Base-by-base conservation (phyloP, 495 filamentous ascomycete species). In the Entonaema liquescens region DNA sequence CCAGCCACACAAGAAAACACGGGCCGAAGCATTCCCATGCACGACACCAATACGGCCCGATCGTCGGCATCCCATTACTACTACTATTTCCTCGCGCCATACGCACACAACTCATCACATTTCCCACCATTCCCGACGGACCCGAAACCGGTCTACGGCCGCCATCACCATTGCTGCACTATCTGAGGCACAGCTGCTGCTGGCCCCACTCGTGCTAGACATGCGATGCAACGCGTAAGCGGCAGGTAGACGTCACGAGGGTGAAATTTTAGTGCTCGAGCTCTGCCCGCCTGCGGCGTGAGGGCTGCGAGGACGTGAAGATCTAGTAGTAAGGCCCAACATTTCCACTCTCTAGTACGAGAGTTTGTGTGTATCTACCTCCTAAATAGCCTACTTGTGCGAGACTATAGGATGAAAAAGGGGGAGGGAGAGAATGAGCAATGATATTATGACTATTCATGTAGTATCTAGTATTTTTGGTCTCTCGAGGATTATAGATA, bases 211-310 rank as follows among this genome's bases (percentile, higher is more conserved):
- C 59, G 1, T 26, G 26, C 65, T 62, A 55, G 57, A 17, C 7
- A 56, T 49, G 62, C 62, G 52, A 62, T 71, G 68, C 62, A 71
- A 71, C 68, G 56, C 44, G 42, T 67, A 71, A 62, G 68, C 62
- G 19, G 42, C 52, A 67, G n/a, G 19, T 33, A 31, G 38, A 60
- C 40, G 47, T 67, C 64, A 63, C 47, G 59, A 59, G 60, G 9
- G 6, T 19, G 9, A 19, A 47, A n/a, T n/a, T 47, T 47, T 1
- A 9, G 8, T 23, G 42, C 42, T 47, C 3, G 31, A n/a, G 38
- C 1, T 40, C 49, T 6, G 31, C 31, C 31, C 11, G 31, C 31
- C 11, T 33, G 31, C 31, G 31, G 31, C 31, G 31, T 9, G n/a
- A n/a, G n/a, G n/a, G n/a, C n/a, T n/a, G n/a, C n/a, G n/a, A n/a